These are phyloP conservation scores for Picea mariana DNA, from an alignment of 83 land plant genomes.

Conservation along the genomic window DNA sequence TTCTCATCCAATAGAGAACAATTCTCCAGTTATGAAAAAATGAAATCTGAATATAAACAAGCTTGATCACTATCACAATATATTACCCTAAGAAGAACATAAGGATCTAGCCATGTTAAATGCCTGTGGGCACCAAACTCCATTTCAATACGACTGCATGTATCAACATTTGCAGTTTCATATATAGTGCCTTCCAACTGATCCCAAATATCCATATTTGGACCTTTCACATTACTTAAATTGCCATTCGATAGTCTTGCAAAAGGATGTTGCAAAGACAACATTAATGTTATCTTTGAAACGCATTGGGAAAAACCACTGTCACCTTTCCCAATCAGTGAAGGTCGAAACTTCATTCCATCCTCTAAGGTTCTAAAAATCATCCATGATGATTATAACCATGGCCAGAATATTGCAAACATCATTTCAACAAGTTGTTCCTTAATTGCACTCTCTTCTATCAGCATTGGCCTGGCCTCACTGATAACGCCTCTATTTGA, in stretches of 20 bases:
- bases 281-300: too few relatives aligned
- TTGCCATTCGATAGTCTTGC: slow-evolving; percentile 68
- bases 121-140: slow-evolving; percentile 50
- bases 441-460: too few relatives aligned
- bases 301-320: too few relatives aligned
- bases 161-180: slow-evolving; percentile 10
- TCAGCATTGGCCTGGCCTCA: too few relatives aligned
- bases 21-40: slow-evolving; percentile 3
- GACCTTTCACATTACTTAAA: slow-evolving; percentile 69
- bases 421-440: too few relatives aligned
- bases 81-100: slow-evolving; percentile 58
- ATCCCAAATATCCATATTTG: slow-evolving; percentile 55
- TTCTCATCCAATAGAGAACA: neutral
- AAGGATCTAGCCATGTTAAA: slow-evolving; percentile 68
- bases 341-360: too few relatives aligned
- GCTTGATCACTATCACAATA: slow-evolving; percentile 23
- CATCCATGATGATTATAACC: too few relatives aligned
- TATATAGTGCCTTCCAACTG: slow-evolving; percentile 69
- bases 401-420: too few relatives aligned
- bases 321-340: too few relatives aligned
- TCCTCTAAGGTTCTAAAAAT: too few relatives aligned
- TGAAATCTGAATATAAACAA: neutral
- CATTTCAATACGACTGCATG: slow-evolving; percentile 13
- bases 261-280: slow-evolving; percentile 27
- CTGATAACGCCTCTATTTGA: too few relatives aligned